Evolutionary conservation across 2,329 filamentous ascomycete species (phyloP).

Genomic region (Trichoderma aggressivum): DNA sequence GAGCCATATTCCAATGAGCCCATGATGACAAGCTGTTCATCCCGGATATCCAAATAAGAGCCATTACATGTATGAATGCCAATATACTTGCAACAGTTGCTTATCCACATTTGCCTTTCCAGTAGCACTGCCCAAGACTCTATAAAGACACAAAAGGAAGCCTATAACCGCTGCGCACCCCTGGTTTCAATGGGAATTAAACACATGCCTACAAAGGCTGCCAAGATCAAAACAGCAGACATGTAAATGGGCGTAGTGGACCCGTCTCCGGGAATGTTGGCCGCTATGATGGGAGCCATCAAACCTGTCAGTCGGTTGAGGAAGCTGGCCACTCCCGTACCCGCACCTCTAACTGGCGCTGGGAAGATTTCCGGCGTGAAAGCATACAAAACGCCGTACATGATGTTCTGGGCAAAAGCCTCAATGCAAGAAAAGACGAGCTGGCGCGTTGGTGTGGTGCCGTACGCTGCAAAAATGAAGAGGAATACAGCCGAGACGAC

Average conservation of each 20-base stretch:
- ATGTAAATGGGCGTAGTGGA: constrained; percentile 57
- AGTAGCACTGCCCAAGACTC: not conserved
- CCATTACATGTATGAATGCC: not conserved
- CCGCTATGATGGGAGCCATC: constrained; percentile 65
- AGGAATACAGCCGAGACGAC: constrained; percentile 65
- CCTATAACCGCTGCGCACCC: constrained; percentile 54
- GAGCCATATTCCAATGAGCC: not conserved
- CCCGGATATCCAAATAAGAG: not conserved
- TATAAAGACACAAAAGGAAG: not conserved
- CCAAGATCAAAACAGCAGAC: constrained; percentile 53
- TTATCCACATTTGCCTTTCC: not conserved
- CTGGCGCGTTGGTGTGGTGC: constrained; percentile 54
- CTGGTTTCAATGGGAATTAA: constrained; percentile 62
- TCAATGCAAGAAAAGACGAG: constrained; percentile 65
- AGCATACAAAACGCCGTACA: constrained; percentile 73
- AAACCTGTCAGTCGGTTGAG: constrained; percentile 66
- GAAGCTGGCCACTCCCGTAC: constrained; percentile 68
- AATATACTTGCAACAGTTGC: not conserved
- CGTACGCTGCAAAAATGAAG: constrained; percentile 62
- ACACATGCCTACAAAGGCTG: constrained; percentile 58
- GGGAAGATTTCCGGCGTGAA: constrained; percentile 78
- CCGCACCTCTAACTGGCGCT: constrained; percentile 66
- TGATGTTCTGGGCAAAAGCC: constrained; percentile 71
- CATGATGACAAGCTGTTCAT: not conserved
- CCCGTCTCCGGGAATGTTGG: constrained; percentile 56